Evolutionary conservation across 1,284 basidiomycete genomes (phyloP).

Genomic region (Polyporus tsugae): DNA sequence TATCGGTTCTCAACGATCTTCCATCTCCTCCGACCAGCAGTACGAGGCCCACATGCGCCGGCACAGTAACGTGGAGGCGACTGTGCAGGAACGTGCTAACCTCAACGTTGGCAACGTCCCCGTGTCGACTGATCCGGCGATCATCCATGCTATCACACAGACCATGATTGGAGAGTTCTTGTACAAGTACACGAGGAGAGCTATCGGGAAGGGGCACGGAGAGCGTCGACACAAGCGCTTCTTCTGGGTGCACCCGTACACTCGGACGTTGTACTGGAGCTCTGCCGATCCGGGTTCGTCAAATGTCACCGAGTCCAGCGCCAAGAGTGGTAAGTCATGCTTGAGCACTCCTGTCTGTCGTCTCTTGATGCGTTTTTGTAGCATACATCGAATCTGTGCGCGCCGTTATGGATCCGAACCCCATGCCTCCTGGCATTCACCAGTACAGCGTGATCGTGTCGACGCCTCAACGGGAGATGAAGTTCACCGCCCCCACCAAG

Average conservation of each 20-base stretch:
- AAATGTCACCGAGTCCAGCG: constrained; percentile 88
- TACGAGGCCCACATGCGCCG: constrained; percentile 49
- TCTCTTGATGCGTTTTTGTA: constrained; percentile 45
- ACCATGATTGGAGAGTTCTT: constrained; percentile 99
- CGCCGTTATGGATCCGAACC: constrained; percentile 91
- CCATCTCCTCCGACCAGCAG: constrained; percentile 78
- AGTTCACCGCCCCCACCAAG: constrained; percentile 93
- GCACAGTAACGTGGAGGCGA: constrained; percentile 34
- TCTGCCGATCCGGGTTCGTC: constrained; percentile 91
- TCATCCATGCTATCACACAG: constrained; percentile 98
- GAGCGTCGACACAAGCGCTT: constrained; percentile 94
- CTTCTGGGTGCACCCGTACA: constrained; percentile 99
- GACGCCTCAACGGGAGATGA: constrained; percentile 95
- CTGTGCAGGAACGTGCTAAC: constrained; percentile 41
- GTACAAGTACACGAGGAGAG: constrained; percentile 94
- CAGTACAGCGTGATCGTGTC: constrained; percentile 94
- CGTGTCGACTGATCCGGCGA: constrained; percentile 79
- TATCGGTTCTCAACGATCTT: constrained; percentile 74
- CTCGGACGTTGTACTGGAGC: constrained; percentile 98
- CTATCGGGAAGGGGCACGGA: constrained; percentile 92
- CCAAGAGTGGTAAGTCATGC: constrained; percentile 89
- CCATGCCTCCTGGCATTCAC: constrained; percentile 91
- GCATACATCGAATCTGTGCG: constrained; percentile 96
- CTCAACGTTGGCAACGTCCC: constrained; percentile 41
- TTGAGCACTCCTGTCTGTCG: constrained; percentile 15